Percentiles rank a stretch among this genome's conserved stretches.
Evolutionary conservation across 176 grass and related monocot genomes (phyloP).

Genomic region (Guadua angustifolia): DNA sequence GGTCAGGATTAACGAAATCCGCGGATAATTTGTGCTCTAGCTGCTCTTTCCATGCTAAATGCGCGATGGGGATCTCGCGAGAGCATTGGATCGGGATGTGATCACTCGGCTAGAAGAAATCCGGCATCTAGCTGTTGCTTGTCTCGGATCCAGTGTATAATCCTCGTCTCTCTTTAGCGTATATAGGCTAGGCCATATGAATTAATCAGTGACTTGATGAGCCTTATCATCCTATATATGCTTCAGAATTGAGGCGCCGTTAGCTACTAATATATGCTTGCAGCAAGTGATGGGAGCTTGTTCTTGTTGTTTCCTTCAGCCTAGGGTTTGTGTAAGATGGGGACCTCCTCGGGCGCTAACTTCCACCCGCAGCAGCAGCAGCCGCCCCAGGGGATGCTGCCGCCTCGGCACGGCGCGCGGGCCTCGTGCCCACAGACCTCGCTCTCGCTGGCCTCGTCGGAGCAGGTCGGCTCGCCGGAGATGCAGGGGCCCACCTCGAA

Average conservation of each 20-base stretch:
- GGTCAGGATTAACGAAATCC: background rate
- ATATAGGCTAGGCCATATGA: no score
- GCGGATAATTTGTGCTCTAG: background rate
- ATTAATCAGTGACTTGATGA: background rate
- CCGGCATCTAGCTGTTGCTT: background rate
- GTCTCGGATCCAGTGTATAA: background rate
- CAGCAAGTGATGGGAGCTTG: slow-evolving; percentile 1
- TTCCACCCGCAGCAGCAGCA: slow-evolving; percentile 63
- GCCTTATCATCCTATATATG: background rate
- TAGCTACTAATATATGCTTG: background rate
- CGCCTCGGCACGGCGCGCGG: slow-evolving; percentile 52
- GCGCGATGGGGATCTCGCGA: background rate
- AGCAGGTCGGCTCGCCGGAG: slow-evolving; percentile 78
- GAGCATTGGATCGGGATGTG: background rate
- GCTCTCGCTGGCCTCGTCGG: slow-evolving; percentile 80
- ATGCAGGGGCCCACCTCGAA: slow-evolving; percentile 83
- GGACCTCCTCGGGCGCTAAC: slow-evolving; percentile 75
- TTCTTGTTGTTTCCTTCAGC: slow-evolving; percentile 22
- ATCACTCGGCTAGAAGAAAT: background rate
- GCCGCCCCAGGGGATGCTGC: slow-evolving; percentile 64
- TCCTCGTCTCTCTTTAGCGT: background rate
- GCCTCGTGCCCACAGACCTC: slow-evolving; percentile 73
- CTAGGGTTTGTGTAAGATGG: slow-evolving; percentile 53
- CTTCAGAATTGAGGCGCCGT: background rate
- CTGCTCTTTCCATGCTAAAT: background rate